Conservation (phyloP, 768 basidiomycete species). For the Russula sp. region DNA sequence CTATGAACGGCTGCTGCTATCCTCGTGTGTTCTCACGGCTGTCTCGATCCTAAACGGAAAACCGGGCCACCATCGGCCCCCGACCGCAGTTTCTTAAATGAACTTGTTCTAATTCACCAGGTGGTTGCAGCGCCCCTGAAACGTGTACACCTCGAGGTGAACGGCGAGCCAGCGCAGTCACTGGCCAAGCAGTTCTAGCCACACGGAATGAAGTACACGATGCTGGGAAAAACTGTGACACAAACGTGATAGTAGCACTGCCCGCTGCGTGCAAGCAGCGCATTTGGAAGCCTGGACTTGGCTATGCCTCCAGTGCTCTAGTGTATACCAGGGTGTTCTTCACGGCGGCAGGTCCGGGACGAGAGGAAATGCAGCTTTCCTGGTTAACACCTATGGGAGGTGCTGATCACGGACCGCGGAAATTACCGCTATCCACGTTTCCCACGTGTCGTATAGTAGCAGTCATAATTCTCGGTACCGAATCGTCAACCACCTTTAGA, state of each 20-base stretch:
- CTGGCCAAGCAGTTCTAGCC: not conserved
- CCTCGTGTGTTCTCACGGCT: slow-evolving; percentile 8
- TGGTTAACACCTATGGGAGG: not conserved
- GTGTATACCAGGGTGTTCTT: not conserved
- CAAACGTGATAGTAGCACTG: not conserved
- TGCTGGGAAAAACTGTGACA: slow-evolving; percentile 3
- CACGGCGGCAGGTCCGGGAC: not conserved
- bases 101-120: slow-evolving; percentile 9
- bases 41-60: not conserved
- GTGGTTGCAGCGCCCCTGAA: slow-evolving; percentile 14
- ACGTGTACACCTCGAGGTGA: slow-evolving; percentile 20
- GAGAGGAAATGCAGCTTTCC: not conserved
- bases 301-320: not conserved
- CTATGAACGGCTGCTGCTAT: slow-evolving; percentile 13
- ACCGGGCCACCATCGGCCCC: not conserved
- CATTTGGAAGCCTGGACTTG: not conserved
- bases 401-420: not conserved
- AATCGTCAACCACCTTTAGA: not conserved
- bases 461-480: not conserved
- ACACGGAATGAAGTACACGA: not conserved
- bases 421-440: not conserved
- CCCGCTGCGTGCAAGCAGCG: not conserved
- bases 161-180: slow-evolving; percentile 17
- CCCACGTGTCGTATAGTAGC: not conserved
- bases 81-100: slow-evolving; percentile 14